Evolutionary conservation across 768 basidiomycete species (phyloP).

Genomic region (Calocybe indica): DNA sequence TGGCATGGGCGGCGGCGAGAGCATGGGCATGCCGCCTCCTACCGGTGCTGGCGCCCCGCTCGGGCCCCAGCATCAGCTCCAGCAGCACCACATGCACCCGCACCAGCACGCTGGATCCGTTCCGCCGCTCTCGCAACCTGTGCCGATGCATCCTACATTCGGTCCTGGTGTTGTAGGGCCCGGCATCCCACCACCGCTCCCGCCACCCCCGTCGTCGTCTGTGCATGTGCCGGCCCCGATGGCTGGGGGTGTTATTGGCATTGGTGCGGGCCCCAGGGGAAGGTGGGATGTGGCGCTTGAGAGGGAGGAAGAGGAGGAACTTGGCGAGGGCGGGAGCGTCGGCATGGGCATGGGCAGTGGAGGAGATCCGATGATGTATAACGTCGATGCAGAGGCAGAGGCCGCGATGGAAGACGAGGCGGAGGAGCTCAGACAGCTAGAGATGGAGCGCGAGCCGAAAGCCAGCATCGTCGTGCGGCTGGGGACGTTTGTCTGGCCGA

Average conservation of each 20-base stretch:
- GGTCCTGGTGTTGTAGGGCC: not conserved
- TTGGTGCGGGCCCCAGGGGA: slow-evolving; percentile 2
- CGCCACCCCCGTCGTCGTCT: no score
- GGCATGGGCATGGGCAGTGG: not conserved
- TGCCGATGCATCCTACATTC: not conserved
- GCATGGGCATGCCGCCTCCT: slow-evolving; percentile 1
- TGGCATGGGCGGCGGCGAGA: not conserved
- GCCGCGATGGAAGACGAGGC: not conserved
- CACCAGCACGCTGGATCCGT: not conserved
- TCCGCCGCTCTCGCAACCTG: not conserved
- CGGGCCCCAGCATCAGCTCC: not conserved
- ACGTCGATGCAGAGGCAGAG: no score
- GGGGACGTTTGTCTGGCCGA: slow-evolving; percentile 55
- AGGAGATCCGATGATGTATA: no score
- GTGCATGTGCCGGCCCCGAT: not conserved
- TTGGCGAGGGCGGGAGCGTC: not conserved
- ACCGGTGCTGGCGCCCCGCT: not conserved
- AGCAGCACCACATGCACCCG: not conserved
- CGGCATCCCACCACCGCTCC: no score
- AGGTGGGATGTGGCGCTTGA: slow-evolving; percentile 13
- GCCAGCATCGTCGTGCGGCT: slow-evolving; percentile 32
- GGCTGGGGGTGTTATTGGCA: not conserved
- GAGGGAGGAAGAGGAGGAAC: not conserved
- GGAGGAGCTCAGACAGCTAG: not conserved
- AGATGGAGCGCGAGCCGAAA: slow-evolving; percentile 17